Evolutionary conservation across 2,329 filamentous ascomycete species (phyloP).

Genomic region (Ceratocystis papillata): DNA sequence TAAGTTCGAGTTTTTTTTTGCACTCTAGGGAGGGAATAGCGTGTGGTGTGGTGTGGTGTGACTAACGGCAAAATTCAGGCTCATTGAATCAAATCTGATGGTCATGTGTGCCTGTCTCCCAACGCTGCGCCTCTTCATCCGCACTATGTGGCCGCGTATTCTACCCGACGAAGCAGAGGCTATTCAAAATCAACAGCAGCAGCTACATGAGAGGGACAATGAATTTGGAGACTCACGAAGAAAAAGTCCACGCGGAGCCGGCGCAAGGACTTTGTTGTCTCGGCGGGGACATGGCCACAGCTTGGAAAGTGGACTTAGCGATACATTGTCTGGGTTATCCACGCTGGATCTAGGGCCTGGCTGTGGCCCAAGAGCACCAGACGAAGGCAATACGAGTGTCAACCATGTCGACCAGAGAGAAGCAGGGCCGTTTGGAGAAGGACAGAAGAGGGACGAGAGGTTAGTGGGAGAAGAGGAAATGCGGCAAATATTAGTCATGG

Average conservation of each 20-base stretch:
- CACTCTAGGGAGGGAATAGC: too few relatives aligned
- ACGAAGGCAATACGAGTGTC: neutral
- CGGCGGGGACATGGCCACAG: neutral
- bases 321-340: slow-evolving; percentile 8
- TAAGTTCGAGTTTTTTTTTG: neutral
- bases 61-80: neutral
- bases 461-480: neutral
- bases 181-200: neutral
- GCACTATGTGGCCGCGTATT: neutral
- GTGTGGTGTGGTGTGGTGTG: neutral
- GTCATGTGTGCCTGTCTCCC: slow-evolving; percentile 8
- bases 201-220: neutral
- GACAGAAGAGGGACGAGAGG: neutral
- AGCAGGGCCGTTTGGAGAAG: neutral
- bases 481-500: neutral
- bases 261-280: neutral
- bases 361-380: neutral
- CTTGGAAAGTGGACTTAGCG: slow-evolving; percentile 2
- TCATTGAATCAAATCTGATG: slow-evolving; percentile 8
- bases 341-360: neutral
- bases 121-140: neutral
- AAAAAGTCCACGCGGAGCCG: slow-evolving; percentile 1
- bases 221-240: neutral
- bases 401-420: slow-evolving; percentile 1
- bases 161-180: neutral